phyloP scores from a whole-genome alignment of 2,329 filamentous ascomycete species.

The Graphiopsis chlorocephala region DNA sequence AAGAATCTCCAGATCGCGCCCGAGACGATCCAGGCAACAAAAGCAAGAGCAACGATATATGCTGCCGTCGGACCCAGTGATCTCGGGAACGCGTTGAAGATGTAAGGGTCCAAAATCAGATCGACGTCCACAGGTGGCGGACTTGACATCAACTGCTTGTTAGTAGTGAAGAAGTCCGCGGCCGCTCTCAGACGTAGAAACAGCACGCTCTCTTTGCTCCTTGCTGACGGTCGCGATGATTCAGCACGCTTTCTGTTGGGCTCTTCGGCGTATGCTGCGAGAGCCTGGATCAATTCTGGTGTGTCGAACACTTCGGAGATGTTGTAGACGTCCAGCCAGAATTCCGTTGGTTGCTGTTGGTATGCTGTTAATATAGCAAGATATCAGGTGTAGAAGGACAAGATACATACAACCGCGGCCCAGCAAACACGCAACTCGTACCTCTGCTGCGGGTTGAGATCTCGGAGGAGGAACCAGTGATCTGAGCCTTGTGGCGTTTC shows the following conservation, averaged over 20 bases:
- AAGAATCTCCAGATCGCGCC: conserved; percentile 40
- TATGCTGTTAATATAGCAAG: neutral
- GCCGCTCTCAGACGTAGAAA: conserved; percentile 72
- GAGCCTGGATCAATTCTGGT: conserved; percentile 30
- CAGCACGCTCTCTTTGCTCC: conserved; percentile 39
- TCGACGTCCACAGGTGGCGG: conserved; percentile 76
- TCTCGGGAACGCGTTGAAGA: conserved; percentile 73
- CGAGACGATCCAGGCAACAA: conserved; percentile 52
- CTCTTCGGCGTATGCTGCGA: conserved; percentile 29
- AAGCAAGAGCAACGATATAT: conserved; percentile 64
- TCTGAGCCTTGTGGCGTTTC: conserved; percentile 55
- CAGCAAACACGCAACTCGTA: conserved; percentile 95
- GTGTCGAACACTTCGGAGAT: conserved; percentile 56
- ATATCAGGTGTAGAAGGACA: neutral
- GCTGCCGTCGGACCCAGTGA: conserved; percentile 70
- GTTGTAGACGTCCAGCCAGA: conserved; percentile 65
- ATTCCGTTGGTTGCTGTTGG: conserved; percentile 79
- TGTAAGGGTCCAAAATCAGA: conserved; percentile 78
- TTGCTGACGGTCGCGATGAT: neutral
- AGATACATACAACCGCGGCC: conserved; percentile 74
- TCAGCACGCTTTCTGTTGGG: conserved; percentile 3
- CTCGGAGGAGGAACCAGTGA: conserved; percentile 76
- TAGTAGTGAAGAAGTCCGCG: conserved; percentile 80
- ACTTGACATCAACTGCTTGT: conserved; percentile 69
- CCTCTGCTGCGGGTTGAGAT: conserved; percentile 66